These are phyloP conservation scores for Lentinula edodes DNA, from an alignment of 768 basidiomycete species.

Conservation along the genomic window DNA sequence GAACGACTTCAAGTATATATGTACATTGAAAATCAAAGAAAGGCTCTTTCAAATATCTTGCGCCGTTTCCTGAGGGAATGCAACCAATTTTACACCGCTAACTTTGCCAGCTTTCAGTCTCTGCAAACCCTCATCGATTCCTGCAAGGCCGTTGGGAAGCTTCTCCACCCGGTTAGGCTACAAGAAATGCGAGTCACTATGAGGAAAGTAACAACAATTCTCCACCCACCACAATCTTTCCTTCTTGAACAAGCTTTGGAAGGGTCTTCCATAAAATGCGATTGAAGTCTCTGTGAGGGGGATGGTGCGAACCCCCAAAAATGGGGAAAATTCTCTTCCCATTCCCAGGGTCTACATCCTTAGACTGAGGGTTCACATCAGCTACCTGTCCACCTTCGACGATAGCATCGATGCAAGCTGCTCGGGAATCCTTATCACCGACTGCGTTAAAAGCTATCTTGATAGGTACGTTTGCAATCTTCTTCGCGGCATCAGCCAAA, in stretches of 20 bases:
- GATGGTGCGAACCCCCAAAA: not conserved
- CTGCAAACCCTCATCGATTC: slow-evolving; percentile 1
- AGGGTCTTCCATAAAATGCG: not conserved
- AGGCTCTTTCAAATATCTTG: not conserved
- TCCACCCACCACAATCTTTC: not conserved
- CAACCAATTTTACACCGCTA: slow-evolving; percentile 5
- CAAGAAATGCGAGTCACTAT: too few relatives aligned
- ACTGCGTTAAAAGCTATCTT: slow-evolving; percentile 1
- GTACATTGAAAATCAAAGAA: not conserved
- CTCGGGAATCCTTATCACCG: not conserved
- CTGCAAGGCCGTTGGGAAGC: slow-evolving; percentile 1
- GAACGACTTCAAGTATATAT: too few relatives aligned
- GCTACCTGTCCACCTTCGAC: slow-evolving; percentile 4
- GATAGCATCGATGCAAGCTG: not conserved
- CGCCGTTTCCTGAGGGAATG: not conserved
- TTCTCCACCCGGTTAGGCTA: slow-evolving; percentile 5
- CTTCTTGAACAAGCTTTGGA: not conserved
- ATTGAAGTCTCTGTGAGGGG: not conserved
- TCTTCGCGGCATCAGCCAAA: not conserved
- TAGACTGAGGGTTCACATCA: not conserved
- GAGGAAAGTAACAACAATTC: too few relatives aligned
- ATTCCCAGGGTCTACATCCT: not conserved
- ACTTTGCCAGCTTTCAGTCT: not conserved
- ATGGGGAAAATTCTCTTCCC: not conserved
- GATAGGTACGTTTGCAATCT: slow-evolving; percentile 1